Percentiles rank a stretch among this genome's conserved stretches.
Conservation (phyloP, 2,329 filamentous ascomycete species). For the Moelleriella libera region DNA sequence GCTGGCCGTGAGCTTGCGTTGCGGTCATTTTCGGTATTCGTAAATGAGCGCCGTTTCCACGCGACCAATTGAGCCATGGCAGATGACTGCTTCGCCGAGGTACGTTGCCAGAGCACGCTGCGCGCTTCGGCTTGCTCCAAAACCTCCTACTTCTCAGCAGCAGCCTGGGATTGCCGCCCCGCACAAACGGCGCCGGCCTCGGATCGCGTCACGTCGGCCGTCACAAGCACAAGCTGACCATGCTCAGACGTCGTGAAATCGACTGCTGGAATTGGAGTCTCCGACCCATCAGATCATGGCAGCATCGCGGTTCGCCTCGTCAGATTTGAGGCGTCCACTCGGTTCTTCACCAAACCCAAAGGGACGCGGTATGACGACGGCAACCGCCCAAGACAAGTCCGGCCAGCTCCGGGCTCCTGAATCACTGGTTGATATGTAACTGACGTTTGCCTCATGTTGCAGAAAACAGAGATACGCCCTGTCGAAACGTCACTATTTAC, state of each 20-base stretch:
- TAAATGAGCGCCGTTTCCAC: constrained; percentile 29
- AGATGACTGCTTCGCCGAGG: constrained; percentile 28
- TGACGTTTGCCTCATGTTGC: neutral
- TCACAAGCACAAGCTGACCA: constrained; percentile 3
- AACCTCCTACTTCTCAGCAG: too few relatives aligned
- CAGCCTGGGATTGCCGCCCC: neutral
- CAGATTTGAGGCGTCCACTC: constrained; percentile 36
- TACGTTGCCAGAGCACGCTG: constrained; percentile 16
- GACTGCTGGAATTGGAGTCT: constrained; percentile 17
- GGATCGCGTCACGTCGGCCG: neutral
- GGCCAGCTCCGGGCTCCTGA: neutral
- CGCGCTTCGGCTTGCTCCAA: too few relatives aligned
- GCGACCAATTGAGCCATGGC: constrained; percentile 33
- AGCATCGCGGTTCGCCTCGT: constrained; percentile 28
- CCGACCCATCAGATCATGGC: constrained; percentile 25
- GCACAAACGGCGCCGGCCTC: neutral
- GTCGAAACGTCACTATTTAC: constrained; percentile 86
- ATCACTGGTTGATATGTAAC: neutral
- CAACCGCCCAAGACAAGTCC: neutral
- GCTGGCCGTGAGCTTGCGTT: neutral
- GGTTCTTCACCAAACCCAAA: constrained; percentile 40
- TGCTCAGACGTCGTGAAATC: constrained; percentile 26
- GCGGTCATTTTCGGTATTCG: constrained; percentile 1
- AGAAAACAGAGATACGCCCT: constrained; percentile 83
- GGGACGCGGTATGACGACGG: constrained; percentile 32